A percentile compares a stretch with the other conserved stretches of the same genome.
Conservation (phyloP, 306 rosid species). For the Spatholobus suberectus region DNA sequence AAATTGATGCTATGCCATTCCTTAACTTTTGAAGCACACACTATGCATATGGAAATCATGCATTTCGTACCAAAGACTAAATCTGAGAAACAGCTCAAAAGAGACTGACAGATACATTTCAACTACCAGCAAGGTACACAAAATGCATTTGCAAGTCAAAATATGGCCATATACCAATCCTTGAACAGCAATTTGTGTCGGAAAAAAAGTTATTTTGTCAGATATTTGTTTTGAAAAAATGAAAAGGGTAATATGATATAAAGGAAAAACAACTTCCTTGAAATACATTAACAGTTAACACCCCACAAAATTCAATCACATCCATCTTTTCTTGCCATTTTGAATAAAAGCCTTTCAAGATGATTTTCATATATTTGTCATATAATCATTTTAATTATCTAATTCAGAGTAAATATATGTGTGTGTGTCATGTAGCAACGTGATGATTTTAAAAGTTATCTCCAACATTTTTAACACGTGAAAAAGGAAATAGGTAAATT, state of each 20-base stretch:
- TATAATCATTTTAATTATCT: background rate
- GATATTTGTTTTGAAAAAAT: background rate
- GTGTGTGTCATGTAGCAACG: background rate
- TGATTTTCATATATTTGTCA: background rate
- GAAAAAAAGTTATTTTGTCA: background rate
- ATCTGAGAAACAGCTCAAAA: background rate
- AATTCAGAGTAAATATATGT: background rate
- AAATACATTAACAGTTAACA: background rate
- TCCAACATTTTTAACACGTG: background rate
- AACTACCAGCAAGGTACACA: background rate
- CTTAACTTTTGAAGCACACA: background rate
- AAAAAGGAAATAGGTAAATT: background rate
- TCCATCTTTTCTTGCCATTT: background rate
- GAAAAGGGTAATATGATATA: background rate
- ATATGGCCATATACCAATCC: background rate
- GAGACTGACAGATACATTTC: background rate
- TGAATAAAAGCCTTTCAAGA: background rate
- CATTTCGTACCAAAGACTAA: background rate
- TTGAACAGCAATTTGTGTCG: background rate
- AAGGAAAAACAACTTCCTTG: background rate
- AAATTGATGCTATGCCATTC: background rate
- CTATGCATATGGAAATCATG: background rate
- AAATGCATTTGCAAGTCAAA: slow-evolving; percentile 1
- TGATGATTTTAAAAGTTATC: background rate
- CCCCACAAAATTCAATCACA: slow-evolving; percentile 9